Conservation (phyloP, 441 rosid species). For the Gossypium schwendimanii region DNA sequence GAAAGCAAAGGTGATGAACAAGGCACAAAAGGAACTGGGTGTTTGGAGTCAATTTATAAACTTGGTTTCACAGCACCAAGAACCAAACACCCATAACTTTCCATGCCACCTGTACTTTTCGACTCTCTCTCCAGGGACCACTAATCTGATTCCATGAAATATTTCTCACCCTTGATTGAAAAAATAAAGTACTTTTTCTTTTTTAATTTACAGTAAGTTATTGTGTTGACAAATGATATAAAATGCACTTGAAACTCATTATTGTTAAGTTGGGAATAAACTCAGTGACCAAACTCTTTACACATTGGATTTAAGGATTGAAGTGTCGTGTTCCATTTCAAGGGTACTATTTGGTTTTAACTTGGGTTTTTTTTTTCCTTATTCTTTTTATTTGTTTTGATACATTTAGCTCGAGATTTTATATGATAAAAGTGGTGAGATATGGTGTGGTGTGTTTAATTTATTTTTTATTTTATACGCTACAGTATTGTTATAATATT, state of each 20-base stretch:
- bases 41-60: conserved; percentile 36
- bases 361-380: too few species aligned
- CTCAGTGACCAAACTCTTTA: neutral
- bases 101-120: conserved; percentile 38
- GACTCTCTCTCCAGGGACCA: conserved; percentile 14
- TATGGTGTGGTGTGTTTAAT: accelerated
- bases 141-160: conserved; percentile 7
- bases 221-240: neutral
- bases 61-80: conserved; percentile 30
- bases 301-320: neutral
- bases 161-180: neutral
- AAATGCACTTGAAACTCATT: neutral
- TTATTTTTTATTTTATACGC: accelerated
- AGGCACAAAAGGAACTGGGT: conserved; percentile 14
- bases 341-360: neutral
- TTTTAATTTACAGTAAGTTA: neutral
- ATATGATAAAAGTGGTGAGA: neutral
- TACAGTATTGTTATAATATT: accelerated
- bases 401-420: neutral
- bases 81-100: conserved; percentile 26
- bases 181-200: neutral
- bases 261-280: neutral
- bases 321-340: neutral
- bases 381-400: too few species aligned
- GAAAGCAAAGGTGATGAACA: conserved; percentile 21